Percentiles rank a stretch among this genome's conserved stretches.
phyloP scores from a whole-genome alignment of 73 alveolate species.

The Uronychia binucleata region DNA sequence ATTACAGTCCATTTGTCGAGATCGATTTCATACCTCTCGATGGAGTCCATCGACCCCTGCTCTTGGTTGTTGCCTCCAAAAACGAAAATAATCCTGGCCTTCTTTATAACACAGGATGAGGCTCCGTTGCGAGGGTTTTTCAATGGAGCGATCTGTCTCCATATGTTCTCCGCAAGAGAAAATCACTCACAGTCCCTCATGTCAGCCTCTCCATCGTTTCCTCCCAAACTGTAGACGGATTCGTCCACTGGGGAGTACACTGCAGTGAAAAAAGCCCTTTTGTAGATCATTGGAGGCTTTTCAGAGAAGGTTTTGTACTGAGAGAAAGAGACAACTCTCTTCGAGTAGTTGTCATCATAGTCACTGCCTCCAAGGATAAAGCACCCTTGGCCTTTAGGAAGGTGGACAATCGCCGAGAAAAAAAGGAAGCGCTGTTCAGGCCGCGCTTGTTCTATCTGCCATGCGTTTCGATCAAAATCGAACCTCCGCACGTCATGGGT shows the following conservation, averaged over 20 bases:
- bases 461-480: slow-evolving; percentile 19
- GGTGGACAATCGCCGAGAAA: slow-evolving; percentile 35
- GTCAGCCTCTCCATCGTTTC: slow-evolving; percentile 46
- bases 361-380: slow-evolving; percentile 49
- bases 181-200: slow-evolving; percentile 28
- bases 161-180: slow-evolving; percentile 42
- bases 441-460: slow-evolving; percentile 8
- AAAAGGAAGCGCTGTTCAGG: slow-evolving; percentile 26
- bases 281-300: slow-evolving; percentile 46
- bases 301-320: slow-evolving; percentile 24
- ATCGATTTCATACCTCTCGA: slow-evolving; percentile 53
- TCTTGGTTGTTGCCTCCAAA: slow-evolving; percentile 46
- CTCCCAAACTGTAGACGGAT: slow-evolving; percentile 38
- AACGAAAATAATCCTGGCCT: slow-evolving; percentile 28
- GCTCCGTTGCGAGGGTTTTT: slow-evolving; percentile 21
- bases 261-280: slow-evolving; percentile 53
- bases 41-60: slow-evolving; percentile 42
- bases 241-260: slow-evolving; percentile 26
- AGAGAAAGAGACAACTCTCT: slow-evolving; percentile 21
- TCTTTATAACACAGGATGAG: slow-evolving; percentile 28
- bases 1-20: slow-evolving; percentile 46
- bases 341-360: slow-evolving; percentile 39
- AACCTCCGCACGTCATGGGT: slow-evolving; percentile 18
- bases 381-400: slow-evolving; percentile 29
- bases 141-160: slow-evolving; percentile 52